A percentile compares a stretch with the other conserved stretches of the same genome.
These are phyloP conservation scores for Pichia paraexigua DNA, from an alignment of 805 yeast genomes.

Conservation along the genomic window DNA sequence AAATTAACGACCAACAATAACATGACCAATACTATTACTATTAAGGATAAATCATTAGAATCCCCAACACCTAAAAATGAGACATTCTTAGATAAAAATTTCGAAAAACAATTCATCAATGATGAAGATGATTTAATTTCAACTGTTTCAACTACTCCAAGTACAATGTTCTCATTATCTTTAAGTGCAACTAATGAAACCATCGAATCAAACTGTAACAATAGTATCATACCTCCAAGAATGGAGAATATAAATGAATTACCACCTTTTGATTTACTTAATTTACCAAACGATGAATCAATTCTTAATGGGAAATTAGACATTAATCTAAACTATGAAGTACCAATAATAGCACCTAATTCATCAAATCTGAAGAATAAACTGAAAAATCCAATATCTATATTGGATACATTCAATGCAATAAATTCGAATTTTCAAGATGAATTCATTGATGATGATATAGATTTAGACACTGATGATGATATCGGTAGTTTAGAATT, in stretches of 20 bases:
- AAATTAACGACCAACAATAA: neutral
- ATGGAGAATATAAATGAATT: neutral
- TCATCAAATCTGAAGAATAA: neutral
- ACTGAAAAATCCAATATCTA: neutral
- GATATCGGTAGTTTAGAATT: slow-evolving; percentile 1
- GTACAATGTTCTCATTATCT: slow-evolving; percentile 20
- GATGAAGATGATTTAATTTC: slow-evolving; percentile 24
- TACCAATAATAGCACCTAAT: neutral
- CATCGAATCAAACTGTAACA: slow-evolving; percentile 15
- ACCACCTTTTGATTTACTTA: slow-evolving; percentile 4
- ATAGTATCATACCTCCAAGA: neutral
- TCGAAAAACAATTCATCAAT: neutral
- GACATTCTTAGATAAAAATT: slow-evolving; percentile 11
- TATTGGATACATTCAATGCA: neutral
- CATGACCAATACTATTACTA: neutral
- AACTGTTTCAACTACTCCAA: slow-evolving; percentile 19
- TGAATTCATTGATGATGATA: neutral
- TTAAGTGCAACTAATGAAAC: slow-evolving; percentile 22
- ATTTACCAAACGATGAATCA: slow-evolving; percentile 3
- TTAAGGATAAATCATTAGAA: neutral
- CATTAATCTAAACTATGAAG: neutral
- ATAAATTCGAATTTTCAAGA: neutral
- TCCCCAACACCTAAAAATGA: slow-evolving; percentile 3
- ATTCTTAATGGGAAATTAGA: neutral
- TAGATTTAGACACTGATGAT: neutral